phyloP scores from a whole-genome alignment of 106 monocot genomes.

The Dioscorea dumetorum region DNA sequence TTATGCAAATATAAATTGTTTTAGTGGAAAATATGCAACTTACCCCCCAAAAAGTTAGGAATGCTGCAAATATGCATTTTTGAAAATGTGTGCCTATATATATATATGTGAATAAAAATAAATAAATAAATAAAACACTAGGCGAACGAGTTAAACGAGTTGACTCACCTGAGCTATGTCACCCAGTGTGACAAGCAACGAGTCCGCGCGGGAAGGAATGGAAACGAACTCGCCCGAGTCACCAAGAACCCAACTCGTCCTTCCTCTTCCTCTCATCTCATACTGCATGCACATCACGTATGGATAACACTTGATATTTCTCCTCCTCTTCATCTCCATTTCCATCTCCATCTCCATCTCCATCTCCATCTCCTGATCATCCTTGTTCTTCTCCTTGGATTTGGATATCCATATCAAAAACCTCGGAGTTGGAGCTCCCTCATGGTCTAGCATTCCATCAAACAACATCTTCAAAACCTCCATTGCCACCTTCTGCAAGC shows the following conservation, averaged over 20 bases:
- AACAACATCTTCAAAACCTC: slow-evolving; percentile 36
- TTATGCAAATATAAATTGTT: too few species aligned
- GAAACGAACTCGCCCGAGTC: slow-evolving; percentile 27
- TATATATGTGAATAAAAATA: neutral
- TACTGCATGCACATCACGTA: slow-evolving; percentile 38
- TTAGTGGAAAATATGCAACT: too few species aligned
- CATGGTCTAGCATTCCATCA: neutral
- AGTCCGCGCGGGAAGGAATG: slow-evolving; percentile 11
- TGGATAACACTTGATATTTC: slow-evolving; percentile 13
- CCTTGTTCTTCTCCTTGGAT: neutral
- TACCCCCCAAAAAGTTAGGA: too few species aligned
- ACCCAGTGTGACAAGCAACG: slow-evolving; percentile 44
- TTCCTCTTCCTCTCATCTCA: slow-evolving; percentile 13
- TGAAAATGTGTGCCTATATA: too few species aligned
- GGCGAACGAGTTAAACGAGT: neutral
- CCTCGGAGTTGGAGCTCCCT: slow-evolving; percentile 16
- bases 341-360: neutral
- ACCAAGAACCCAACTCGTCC: slow-evolving; percentile 13
- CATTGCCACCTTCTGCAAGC: slow-evolving; percentile 31
- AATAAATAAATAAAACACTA: too few species aligned
- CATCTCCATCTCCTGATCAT: neutral
- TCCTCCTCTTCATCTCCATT: neutral
- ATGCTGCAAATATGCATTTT: too few species aligned
- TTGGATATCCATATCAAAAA: slow-evolving; percentile 38
- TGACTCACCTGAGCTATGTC: slow-evolving; percentile 54